Base-by-base conservation (phyloP, 495 filamentous ascomycete genomes). In the Lophium mytilinum region DNA sequence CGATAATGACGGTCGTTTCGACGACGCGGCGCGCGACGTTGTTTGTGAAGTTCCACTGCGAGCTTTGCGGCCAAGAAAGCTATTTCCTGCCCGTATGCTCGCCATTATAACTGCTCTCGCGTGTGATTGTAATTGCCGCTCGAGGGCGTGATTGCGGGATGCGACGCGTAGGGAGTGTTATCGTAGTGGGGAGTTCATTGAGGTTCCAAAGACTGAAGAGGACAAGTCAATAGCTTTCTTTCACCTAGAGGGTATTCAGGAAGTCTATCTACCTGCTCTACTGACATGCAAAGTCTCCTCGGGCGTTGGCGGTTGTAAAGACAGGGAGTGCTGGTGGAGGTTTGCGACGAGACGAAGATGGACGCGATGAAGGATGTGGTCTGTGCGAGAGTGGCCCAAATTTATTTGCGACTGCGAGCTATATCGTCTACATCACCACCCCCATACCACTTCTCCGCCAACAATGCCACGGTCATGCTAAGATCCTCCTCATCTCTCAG, bases 1-100 rank as follows among this genome's bases (percentile, higher is more conserved):
- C 2, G 58, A 61, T 10, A 58, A 19, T 11, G 58, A 58, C 1
- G 50, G 18, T 15, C 56, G 37, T 42, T 48, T 46, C 18, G 45
- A 48, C 21, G 21, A 24, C 45, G 15, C 45, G 14, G 39, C 39
- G 45, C 45, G 45, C 15, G 45, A 48, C 14, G 17, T 14, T 18
- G 18, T 9, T 12, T 21, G 21, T 14, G 45, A 48, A 17, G 39
- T 41, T 41, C 39, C 39, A 9, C 39, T 41, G 4, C 39, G 39
- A 14, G 39, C 17, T 4, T 17, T 41, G 39, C 39, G 39, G 17
- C 12, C 39, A 12, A 30, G 24, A 30, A 30, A 30, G 6, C 24
- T 30, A 6, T 30, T 30, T 30, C 24, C 24, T 2, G 24, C 24
- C 24, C 24, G 6, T 30, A 30, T 6, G 24, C 6, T 30, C 24